Conservation (phyloP, 371 early-diverging fungal species). For the Mortierella sp. region DNA sequence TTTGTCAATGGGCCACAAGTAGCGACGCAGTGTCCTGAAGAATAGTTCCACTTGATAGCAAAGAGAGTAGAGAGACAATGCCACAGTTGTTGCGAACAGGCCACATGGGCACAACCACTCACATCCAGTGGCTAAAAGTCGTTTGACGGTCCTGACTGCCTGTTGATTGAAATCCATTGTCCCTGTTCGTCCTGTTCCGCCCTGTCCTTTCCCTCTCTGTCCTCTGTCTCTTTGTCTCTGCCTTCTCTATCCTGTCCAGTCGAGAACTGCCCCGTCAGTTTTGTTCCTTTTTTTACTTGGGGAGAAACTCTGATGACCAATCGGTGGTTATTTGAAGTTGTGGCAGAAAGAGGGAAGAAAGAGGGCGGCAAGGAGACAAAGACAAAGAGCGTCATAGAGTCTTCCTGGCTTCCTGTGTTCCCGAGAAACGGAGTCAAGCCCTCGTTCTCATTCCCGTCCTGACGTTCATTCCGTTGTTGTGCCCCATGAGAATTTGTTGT, state of each 20-base stretch:
- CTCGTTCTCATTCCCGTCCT: not conserved
- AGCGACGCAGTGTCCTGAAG: not conserved
- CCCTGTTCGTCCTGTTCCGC: conserved; percentile 1
- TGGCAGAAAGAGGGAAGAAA: not conserved
- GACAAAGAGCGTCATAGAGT: not conserved
- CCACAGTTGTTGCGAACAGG: not conserved
- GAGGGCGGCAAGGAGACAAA: not conserved
- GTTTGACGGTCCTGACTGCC: not conserved
- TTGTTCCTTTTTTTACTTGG: not conserved
- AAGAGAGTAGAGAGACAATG: not conserved
- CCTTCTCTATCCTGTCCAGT: no score
- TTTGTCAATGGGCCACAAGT: not conserved
- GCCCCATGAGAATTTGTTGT: not conserved
- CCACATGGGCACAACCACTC: not conserved
- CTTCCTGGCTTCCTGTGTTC: not conserved
- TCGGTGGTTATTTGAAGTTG: not conserved
- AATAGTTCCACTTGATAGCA: not conserved
- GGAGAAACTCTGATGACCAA: not conserved
- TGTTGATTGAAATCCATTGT: not conserved
- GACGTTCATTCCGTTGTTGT: not conserved
- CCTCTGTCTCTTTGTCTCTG: no score
- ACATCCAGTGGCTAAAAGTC: not conserved
- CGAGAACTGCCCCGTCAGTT: not conserved
- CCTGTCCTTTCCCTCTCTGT: not conserved
- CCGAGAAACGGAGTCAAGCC: not conserved